phyloP scores from a whole-genome alignment of 768 basidiomycete genomes.

The Mycena capillaripes region DNA sequence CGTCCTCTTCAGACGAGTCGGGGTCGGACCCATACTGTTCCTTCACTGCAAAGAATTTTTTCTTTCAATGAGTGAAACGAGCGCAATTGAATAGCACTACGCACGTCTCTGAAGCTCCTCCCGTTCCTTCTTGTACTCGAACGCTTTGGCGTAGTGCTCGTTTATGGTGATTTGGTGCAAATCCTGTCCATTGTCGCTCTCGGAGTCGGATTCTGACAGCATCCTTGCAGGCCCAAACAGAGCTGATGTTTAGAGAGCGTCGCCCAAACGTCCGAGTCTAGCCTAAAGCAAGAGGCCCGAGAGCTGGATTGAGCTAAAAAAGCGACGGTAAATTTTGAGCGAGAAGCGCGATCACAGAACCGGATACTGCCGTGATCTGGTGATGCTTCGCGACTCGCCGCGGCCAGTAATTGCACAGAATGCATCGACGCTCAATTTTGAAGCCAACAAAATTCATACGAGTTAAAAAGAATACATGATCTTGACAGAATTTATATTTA shows the following conservation, averaged over 20 bases:
- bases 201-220: constrained; percentile 66
- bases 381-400: too few relatives aligned
- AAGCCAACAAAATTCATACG: too few relatives aligned
- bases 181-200: constrained; percentile 57
- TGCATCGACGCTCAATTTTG: too few relatives aligned
- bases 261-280: too few relatives aligned
- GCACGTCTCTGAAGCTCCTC: constrained; percentile 86
- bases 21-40: constrained; percentile 88
- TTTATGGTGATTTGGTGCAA: constrained; percentile 74
- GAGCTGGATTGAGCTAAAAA: too few relatives aligned
- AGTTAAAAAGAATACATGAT: too few relatives aligned
- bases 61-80: neutral
- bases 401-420: too few relatives aligned
- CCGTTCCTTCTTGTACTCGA: constrained; percentile 84
- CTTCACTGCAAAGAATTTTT: constrained; percentile 74
- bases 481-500: too few relatives aligned
- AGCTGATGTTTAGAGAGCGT: neutral
- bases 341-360: too few relatives aligned
- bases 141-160: constrained; percentile 85
- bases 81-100: constrained; percentile 42
- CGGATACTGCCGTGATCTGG: too few relatives aligned
- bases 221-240: constrained; percentile 40
- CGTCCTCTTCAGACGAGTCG: constrained; percentile 65
- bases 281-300: too few relatives aligned
- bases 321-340: too few relatives aligned